phyloP scores from a whole-genome alignment of 2,329 filamentous ascomycete genomes.

The Shiraia sp. region DNA sequence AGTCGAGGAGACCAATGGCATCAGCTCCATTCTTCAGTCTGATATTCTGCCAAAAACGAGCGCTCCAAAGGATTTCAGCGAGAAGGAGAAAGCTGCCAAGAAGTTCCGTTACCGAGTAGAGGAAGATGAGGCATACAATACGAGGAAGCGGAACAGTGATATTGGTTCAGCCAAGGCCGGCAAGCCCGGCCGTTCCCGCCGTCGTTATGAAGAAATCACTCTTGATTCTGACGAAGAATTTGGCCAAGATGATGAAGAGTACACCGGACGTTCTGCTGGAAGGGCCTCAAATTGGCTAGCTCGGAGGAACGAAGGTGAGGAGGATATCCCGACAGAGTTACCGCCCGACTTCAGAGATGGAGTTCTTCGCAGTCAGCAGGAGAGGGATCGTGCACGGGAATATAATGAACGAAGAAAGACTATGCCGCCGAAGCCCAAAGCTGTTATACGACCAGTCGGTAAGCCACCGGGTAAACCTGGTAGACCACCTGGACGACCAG shows the following conservation, averaged over 20 bases:
- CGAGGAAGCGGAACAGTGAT: slow-evolving; percentile 31
- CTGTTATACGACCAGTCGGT: slow-evolving; percentile 30
- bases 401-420: slow-evolving; percentile 30
- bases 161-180: slow-evolving; percentile 25
- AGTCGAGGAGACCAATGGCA: slow-evolving; percentile 24
- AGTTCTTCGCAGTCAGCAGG: slow-evolving; percentile 30
- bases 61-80: slow-evolving; percentile 11
- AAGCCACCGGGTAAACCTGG: slow-evolving; percentile 24
- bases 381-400: slow-evolving; percentile 27
- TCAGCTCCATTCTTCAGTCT: slow-evolving; percentile 42
- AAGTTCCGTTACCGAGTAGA: slow-evolving; percentile 44
- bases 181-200: slow-evolving; percentile 18
- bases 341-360: slow-evolving; percentile 48
- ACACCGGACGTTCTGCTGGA: slow-evolving; percentile 20
- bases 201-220: slow-evolving; percentile 51
- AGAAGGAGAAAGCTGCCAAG: slow-evolving; percentile 38
- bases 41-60: slow-evolving; percentile 34
- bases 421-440: slow-evolving; percentile 27
- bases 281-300: slow-evolving; percentile 48
- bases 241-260: slow-evolving; percentile 19
- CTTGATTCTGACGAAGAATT: slow-evolving; percentile 51
- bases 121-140: slow-evolving; percentile 48
- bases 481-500: slow-evolving; percentile 18
- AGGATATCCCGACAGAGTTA: slow-evolving; percentile 49
- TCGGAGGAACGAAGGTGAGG: slow-evolving; percentile 46